Base-by-base conservation (phyloP, 352 stramenopile genomes). In the Thalassiosira livingstoniorum region DNA sequence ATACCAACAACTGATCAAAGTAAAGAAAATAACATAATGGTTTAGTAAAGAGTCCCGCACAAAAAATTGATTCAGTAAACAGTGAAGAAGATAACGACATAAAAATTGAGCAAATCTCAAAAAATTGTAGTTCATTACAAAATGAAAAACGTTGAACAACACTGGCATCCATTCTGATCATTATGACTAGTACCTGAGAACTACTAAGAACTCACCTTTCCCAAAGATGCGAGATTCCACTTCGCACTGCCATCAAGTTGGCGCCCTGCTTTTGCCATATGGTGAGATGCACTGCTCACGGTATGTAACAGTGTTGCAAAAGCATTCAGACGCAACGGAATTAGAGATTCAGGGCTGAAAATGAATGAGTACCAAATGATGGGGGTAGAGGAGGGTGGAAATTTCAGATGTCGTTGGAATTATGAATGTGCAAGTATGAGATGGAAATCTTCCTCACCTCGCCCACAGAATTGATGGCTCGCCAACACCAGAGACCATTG, bases 251-350 rank as follows among this genome's bases (percentile, higher is more conserved):
- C 89, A 73, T 95, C 90, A 57, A 93, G 78, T 60, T 93, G 80
- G 21, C 80, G 54, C 45, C 89, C 91, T 64, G 75, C 74, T 82
- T 93, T 94, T 1, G 86, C 80, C 60, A 92, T 88, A 66, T 89
- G 87, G 25, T 88, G 45, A 45, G 85, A 88, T n/a, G 74, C 87
- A 27, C 83, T 90, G 31, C 78, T 89, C 3, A 95, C 54, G 51
- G 86, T 72, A 42, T 93, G 86, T 13, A 95, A 68, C 35, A 95
- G 74, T 42, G 87, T 87, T 21, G 88, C 89, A 82, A 95, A 95
- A 25, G 90, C 82, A 82, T 95, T 91, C 23, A 94, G 65, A 43
- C 91, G 76, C 43, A 95, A 71, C 53, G 90, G 85, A 25, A 94
- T 87, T 21, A 87, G 61, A 18, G 87, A 85, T 51, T 89, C 80